Conservation (phyloP, 192 early-diverging fungal genomes). For the Gamsiella multidivaricata region DNA sequence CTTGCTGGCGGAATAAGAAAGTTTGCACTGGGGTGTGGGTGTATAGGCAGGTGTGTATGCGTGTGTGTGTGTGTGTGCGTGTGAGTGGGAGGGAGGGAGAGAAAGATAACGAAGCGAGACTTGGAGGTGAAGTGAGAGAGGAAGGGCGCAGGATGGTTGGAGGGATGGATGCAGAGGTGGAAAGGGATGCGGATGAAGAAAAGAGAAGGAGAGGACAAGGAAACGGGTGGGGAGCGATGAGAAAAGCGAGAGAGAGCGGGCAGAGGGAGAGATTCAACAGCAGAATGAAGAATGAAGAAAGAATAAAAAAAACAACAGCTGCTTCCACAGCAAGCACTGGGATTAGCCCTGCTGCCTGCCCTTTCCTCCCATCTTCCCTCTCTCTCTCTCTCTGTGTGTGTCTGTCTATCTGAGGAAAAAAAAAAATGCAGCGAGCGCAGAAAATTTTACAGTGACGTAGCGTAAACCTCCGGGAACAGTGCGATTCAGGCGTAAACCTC, state of each 20-base stretch:
- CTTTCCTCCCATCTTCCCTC: background rate
- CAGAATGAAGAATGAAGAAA: constrained; percentile 8
- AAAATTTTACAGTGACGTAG: background rate
- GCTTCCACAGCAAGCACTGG: too few relatives aligned
- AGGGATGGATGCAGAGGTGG: background rate
- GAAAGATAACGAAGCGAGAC: background rate
- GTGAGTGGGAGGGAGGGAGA: background rate
- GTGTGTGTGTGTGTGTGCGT: too few relatives aligned
- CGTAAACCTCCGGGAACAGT: background rate
- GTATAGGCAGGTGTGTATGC: background rate
- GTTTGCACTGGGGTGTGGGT: too few relatives aligned
- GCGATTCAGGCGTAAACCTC: too few relatives aligned
- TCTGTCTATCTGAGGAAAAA: background rate
- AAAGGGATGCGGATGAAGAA: background rate
- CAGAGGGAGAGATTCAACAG: background rate
- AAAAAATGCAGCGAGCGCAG: background rate
- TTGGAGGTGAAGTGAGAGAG: background rate
- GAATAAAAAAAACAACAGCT: background rate
- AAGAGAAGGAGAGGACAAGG: background rate
- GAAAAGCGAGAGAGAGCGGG: background rate
- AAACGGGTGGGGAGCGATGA: background rate
- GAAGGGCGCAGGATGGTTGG: background rate
- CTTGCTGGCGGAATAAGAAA: background rate
- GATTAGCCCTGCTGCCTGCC: background rate
- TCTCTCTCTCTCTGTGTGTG: background rate